Conservation (phyloP, 176 grass and related monocot genomes). For the Cenchrus americanus region DNA sequence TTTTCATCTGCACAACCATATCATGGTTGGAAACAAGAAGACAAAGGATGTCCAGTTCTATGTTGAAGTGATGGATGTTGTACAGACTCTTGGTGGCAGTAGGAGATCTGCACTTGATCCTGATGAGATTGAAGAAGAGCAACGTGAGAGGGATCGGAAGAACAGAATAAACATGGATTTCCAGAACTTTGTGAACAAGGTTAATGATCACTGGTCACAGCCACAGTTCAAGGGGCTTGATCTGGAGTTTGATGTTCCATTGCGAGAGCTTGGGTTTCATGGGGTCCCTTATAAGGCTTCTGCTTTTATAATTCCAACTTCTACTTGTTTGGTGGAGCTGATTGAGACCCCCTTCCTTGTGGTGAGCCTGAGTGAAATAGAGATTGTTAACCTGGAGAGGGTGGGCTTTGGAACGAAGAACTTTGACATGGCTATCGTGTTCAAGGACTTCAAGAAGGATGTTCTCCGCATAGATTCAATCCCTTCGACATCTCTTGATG, state of each 20-base stretch:
- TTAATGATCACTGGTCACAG: slow-evolving; percentile 75
- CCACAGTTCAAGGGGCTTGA: slow-evolving; percentile 73
- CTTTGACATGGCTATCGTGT: slow-evolving; percentile 95
- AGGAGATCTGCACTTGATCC: slow-evolving; percentile 78
- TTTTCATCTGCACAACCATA: slow-evolving; percentile 90
- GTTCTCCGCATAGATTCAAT: slow-evolving; percentile 90
- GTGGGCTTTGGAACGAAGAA: slow-evolving; percentile 90
- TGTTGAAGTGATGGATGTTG: slow-evolving; percentile 98
- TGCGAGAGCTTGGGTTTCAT: slow-evolving; percentile 88
- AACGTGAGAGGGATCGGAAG: slow-evolving; percentile 83
- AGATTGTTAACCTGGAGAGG: slow-evolving; percentile 93
- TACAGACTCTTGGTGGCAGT: slow-evolving; percentile 68
- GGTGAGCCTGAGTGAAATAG: slow-evolving; percentile 77
- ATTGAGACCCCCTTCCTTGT: slow-evolving; percentile 83
- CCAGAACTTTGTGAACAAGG: slow-evolving; percentile 85
- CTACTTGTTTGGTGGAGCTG: slow-evolving; percentile 85
- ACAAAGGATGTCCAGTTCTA: slow-evolving; percentile 96
- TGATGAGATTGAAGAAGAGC: slow-evolving; percentile 95
- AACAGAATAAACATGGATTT: slow-evolving; percentile 86
- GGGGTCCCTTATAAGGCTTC: slow-evolving; percentile 84
- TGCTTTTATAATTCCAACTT: slow-evolving; percentile 88
- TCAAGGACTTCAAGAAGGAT: slow-evolving; percentile 93
- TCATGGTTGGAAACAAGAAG: slow-evolving; percentile 94
- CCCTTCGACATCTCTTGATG: slow-evolving; percentile 66
- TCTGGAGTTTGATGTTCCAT: slow-evolving; percentile 79